These are phyloP conservation scores for Conringia planisiliqua DNA, from an alignment of 345 rosid species.

Conservation along the genomic window DNA sequence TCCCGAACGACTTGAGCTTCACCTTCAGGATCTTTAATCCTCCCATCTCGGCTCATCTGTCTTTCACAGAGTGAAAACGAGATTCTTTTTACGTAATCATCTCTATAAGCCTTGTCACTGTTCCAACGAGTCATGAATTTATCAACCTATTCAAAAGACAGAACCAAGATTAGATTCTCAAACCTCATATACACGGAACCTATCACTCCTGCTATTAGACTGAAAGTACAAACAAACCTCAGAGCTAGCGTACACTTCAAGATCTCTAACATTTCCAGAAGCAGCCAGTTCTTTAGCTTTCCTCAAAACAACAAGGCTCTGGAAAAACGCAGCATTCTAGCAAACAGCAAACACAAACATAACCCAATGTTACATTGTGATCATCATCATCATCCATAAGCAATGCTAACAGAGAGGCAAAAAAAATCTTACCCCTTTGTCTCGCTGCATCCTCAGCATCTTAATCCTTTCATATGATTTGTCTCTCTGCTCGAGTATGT, in stretches of 20 bases:
- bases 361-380: neutral
- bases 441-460: slow-evolving; percentile 60
- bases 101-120: slow-evolving; percentile 61
- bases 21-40: slow-evolving; percentile 62
- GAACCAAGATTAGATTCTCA: slow-evolving; percentile 11
- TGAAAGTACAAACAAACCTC: slow-evolving; percentile 48
- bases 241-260: slow-evolving; percentile 45
- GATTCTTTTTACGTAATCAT: slow-evolving; percentile 71
- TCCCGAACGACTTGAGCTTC: slow-evolving; percentile 44
- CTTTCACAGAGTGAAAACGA: slow-evolving; percentile 60
- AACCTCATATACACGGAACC: neutral
- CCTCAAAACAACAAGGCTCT: slow-evolving; percentile 40
- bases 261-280: slow-evolving; percentile 47
- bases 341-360: slow-evolving; percentile 3
- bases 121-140: slow-evolving; percentile 73
- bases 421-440: slow-evolving; percentile 51
- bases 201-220: neutral
- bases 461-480: slow-evolving; percentile 46
- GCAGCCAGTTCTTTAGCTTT: slow-evolving; percentile 59
- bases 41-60: slow-evolving; percentile 71
- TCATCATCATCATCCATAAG: neutral
- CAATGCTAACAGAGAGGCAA: neutral
- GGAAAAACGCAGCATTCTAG: slow-evolving; percentile 54
- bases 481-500: slow-evolving; percentile 50
- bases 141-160: slow-evolving; percentile 49